Evolutionary conservation across 805 yeast genomes (phyloP), one percentile per base, ranked within the genome.

Genomic region (Saccharomycopsis fibuligera): DNA sequence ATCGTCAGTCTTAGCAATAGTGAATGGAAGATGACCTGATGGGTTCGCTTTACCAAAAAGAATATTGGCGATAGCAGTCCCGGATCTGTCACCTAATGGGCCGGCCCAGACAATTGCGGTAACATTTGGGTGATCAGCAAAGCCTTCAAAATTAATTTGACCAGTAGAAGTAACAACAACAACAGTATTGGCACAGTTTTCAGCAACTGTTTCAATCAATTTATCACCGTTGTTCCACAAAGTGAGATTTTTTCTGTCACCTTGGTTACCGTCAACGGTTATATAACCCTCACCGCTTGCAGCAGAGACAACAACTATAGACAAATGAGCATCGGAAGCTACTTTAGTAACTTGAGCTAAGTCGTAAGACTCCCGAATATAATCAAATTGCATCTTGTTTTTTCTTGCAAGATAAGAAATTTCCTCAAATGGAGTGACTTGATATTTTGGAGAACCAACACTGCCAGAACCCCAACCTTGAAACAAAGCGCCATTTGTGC

Each of bases 401-500:
- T 66, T 68, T 35, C 68, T 62, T 2, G 82, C 81, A 49, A 68
- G 66, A 31, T 64, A 62, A 4, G 72, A 65, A 36, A 80, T 71
- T 1, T 77, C 81, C 57, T 78, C 81, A 49, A 69, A 68, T 0
- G 85, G 84, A 1, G 83, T 73, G 12, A 76, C 68, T 3, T 76
- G 74, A 58, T 66, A 75, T 33, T 17, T 33, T 9, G 37, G 37
- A 2, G 83, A 80, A 36, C 75, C 72, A n/a, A 73, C 81, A 14
- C 79, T 68, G 1, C 83, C 79, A 4, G 85, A 78, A 0, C 85
- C 86, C 81, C 84, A 77, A n/a, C 85, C 85, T 24, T 74, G 68
- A 24, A 77, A 73, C 41, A 79, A 58, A 2, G 76, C 72, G 2
- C 85, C 86, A 49, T 73, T 68, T 12, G 67, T 67, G 52, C 76